A percentile compares a stretch with the other conserved stretches of the same genome.
Evolutionary conservation across 1,284 basidiomycete genomes (phyloP).

Genomic region (Ceratobasidium papillatum): DNA sequence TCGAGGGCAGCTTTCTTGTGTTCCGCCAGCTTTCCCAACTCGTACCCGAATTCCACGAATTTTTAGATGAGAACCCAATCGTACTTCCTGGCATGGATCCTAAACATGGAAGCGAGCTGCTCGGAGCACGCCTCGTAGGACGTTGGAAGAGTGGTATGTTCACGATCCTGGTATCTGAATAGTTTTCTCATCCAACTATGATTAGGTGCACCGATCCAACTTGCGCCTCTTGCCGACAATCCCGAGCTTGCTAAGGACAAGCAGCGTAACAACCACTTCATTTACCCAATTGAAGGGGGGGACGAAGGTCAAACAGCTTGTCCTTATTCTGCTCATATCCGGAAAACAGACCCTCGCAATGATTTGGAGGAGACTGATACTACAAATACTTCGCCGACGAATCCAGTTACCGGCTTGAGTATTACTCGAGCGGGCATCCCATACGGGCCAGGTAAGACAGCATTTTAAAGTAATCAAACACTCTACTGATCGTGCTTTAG

Average conservation of each 20-base stretch:
- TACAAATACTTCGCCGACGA: not conserved
- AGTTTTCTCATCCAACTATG: not conserved
- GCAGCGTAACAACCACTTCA: constrained; percentile 59
- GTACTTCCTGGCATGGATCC: constrained; percentile 47
- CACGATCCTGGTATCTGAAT: too few relatives aligned
- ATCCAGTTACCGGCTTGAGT: constrained; percentile 43
- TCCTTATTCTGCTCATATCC: constrained; percentile 65
- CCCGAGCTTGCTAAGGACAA: constrained; percentile 54
- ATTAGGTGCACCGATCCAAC: constrained; percentile 60
- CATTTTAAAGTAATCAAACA: too few relatives aligned
- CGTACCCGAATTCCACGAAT: constrained; percentile 43
- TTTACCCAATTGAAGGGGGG: constrained; percentile 49
- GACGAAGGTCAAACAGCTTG: constrained; percentile 55
- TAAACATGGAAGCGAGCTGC: constrained; percentile 58
- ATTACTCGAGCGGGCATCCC: constrained; percentile 60
- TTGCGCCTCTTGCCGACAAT: constrained; percentile 57
- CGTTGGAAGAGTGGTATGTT: constrained; percentile 59
- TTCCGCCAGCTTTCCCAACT: constrained; percentile 59
- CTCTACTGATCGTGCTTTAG: too few relatives aligned
- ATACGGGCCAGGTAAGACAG: constrained; percentile 54
- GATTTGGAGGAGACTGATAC: constrained; percentile 56
- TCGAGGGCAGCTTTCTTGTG: constrained; percentile 63
- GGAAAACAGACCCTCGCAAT: constrained; percentile 63
- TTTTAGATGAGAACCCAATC: constrained; percentile 38
- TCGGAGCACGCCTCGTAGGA: constrained; percentile 65